phyloP scores from a whole-genome alignment of 306 rosid genomes.

The Sophora flavescens region DNA sequence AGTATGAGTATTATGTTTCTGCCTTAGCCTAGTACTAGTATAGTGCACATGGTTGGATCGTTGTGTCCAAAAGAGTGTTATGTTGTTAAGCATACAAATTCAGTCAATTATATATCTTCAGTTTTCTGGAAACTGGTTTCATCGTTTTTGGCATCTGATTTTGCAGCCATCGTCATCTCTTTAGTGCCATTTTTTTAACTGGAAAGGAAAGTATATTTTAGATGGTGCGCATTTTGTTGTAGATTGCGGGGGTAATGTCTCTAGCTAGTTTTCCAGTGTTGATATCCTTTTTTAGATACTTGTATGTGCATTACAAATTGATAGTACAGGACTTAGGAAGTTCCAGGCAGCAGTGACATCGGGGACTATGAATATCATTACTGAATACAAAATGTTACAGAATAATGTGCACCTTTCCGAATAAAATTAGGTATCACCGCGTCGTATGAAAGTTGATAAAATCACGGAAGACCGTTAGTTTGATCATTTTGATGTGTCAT shows the following conservation, averaged over 20 bases:
- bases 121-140: slow-evolving; percentile 29
- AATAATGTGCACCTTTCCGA: background rate
- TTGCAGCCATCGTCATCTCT: background rate
- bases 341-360: background rate
- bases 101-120: slow-evolving; percentile 39
- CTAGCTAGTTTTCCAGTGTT: background rate
- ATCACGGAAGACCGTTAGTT: background rate
- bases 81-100: slow-evolving; percentile 39
- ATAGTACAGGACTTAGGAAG: background rate
- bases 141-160: slow-evolving; percentile 26
- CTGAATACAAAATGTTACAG: background rate
- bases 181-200: background rate
- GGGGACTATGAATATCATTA: background rate
- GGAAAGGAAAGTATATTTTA: background rate
- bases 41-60: slow-evolving; percentile 46
- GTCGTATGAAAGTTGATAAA: background rate
- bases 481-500: background rate
- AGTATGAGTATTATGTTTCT: slow-evolving; percentile 35
- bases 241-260: background rate
- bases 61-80: slow-evolving; percentile 32
- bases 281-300: background rate
- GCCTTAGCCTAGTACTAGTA: slow-evolving; percentile 39
- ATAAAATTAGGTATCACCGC: background rate
- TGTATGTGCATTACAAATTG: background rate
- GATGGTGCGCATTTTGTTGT: background rate